These are phyloP conservation scores for Dendrobium catenatum DNA, from an alignment of 106 monocot species.

Conservation along the genomic window DNA sequence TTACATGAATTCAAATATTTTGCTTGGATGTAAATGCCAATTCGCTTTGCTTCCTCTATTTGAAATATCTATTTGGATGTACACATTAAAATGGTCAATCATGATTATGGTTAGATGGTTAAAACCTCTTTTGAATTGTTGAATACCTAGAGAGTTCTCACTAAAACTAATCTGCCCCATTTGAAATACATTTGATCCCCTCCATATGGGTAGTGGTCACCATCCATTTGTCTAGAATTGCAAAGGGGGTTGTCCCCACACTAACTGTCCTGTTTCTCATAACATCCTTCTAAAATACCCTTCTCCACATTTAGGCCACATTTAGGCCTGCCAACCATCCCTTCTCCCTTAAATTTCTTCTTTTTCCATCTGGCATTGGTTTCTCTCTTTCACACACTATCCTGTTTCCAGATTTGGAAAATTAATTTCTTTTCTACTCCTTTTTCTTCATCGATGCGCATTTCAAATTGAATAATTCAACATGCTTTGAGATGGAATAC, in stretches of 20 bases:
- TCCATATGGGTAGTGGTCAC: background rate
- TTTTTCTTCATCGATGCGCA: background rate
- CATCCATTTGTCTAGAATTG: background rate
- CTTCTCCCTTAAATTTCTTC: background rate
- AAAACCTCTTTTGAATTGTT: background rate
- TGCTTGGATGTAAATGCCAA: background rate
- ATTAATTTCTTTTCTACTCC: background rate
- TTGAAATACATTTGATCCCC: background rate
- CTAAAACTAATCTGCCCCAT: background rate
- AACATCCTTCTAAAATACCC: background rate
- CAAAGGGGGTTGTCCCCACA: background rate
- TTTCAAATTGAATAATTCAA: background rate
- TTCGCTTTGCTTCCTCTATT: background rate
- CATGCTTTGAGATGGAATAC: background rate
- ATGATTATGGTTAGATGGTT: background rate
- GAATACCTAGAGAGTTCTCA: background rate
- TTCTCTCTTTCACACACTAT: background rate
- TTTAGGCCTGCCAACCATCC: background rate
- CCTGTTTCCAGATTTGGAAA: background rate
- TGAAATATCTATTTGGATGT: background rate
- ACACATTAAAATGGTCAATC: background rate
- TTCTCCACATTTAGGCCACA: conserved; percentile 1
- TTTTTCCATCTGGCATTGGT: background rate
- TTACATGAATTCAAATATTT: background rate
- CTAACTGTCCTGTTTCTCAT: background rate